Evolutionary conservation across 1,284 basidiomycete species (phyloP).

Genomic region (Austroboletus sp.): DNA sequence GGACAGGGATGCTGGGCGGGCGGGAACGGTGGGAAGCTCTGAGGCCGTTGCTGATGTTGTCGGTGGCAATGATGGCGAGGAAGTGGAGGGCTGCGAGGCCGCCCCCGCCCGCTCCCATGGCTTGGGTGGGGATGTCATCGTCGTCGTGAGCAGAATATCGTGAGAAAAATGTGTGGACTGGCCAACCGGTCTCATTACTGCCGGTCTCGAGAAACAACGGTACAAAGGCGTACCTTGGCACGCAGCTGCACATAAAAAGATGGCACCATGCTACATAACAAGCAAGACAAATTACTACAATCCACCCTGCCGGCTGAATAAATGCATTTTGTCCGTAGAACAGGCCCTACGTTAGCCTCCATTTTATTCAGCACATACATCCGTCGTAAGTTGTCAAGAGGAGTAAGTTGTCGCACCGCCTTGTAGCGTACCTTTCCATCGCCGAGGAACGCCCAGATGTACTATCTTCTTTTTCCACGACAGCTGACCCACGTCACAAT

Average conservation of each 20-base stretch:
- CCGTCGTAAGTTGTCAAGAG: slow-evolving; percentile 13
- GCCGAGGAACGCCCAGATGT: background rate
- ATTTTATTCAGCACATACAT: slow-evolving; percentile 10
- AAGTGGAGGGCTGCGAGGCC: slow-evolving; percentile 15
- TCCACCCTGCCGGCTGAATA: no score
- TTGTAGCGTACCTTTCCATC: slow-evolving; percentile 4
- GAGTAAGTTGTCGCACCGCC: background rate
- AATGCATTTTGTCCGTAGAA: background rate
- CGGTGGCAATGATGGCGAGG: slow-evolving; percentile 16
- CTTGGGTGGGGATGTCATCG: slow-evolving; percentile 76
- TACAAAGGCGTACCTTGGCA: no score
- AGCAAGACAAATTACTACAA: no score
- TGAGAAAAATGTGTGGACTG: slow-evolving; percentile 11
- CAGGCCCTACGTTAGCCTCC: slow-evolving; percentile 1
- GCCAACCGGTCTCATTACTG: no score
- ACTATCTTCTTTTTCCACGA: background rate
- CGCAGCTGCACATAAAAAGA: no score
- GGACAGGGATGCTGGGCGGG: slow-evolving; percentile 39
- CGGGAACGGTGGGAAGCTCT: slow-evolving; percentile 30
- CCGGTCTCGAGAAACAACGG: no score
- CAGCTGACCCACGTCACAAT: slow-evolving; percentile 33
- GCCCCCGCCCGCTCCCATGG: slow-evolving; percentile 51
- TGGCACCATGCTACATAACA: no score
- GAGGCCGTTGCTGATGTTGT: slow-evolving; percentile 19
- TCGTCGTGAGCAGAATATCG: slow-evolving; percentile 6